Conservation (phyloP, 768 basidiomycete species). For the Mycena venus region DNA sequence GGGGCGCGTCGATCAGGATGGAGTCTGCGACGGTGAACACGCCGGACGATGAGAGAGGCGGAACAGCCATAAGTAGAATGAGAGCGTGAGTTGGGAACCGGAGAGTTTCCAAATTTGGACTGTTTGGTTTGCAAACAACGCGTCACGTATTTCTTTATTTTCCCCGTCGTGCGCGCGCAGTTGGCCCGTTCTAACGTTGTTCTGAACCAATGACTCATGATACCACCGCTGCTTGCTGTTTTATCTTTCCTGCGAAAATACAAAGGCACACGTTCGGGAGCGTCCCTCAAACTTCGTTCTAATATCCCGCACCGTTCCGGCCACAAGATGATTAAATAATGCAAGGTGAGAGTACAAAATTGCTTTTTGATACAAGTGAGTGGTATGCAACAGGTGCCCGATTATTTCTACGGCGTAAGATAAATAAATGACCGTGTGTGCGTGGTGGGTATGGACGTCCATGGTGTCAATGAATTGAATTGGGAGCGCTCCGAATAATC, state of each 20-base stretch:
- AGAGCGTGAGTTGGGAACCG: background rate
- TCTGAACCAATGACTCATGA: too few relatives aligned
- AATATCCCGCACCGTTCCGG: too few relatives aligned
- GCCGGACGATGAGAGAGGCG: slow-evolving; percentile 51
- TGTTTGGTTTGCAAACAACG: background rate
- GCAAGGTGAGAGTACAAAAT: slow-evolving; percentile 1
- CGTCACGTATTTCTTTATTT: background rate
- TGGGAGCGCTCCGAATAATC: background rate
- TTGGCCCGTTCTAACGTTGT: too few relatives aligned
- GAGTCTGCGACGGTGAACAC: slow-evolving; percentile 65
- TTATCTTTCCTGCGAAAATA: too few relatives aligned
- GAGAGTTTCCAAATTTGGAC: background rate
- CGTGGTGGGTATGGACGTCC: slow-evolving; percentile 5
- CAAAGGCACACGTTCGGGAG: too few relatives aligned
- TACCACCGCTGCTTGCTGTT: too few relatives aligned
- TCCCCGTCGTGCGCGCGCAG: too few relatives aligned
- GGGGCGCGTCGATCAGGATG: slow-evolving; percentile 70
- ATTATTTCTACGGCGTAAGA: slow-evolving; percentile 15
- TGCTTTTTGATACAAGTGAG: slow-evolving; percentile 24
- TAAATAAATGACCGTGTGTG: background rate
- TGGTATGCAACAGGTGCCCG: slow-evolving; percentile 1
- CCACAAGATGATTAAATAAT: background rate
- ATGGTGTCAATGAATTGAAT: background rate
- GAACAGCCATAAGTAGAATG: slow-evolving; percentile 37
- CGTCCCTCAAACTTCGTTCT: too few relatives aligned